Evolutionary conservation across 2,329 filamentous ascomycete species (phyloP).

Genomic region (Fusarium devonianum): DNA sequence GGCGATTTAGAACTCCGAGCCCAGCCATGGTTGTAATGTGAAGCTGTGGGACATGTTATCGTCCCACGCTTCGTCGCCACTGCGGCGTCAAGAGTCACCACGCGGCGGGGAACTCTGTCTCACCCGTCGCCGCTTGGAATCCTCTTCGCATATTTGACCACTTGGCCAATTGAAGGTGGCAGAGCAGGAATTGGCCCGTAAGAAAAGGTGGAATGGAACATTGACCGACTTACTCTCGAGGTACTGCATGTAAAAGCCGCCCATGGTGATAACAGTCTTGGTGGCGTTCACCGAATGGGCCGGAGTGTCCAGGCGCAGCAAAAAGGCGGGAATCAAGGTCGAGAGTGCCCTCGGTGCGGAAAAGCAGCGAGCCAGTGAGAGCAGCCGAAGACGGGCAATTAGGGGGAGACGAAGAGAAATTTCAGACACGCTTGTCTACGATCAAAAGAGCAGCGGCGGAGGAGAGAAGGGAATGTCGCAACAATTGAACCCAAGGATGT

Average conservation of each 20-base stretch:
- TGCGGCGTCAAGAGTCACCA: conserved; percentile 7
- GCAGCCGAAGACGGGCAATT: conserved; percentile 2
- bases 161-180: conserved; percentile 28
- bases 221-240: conserved; percentile 71
- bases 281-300: conserved; percentile 36
- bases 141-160: conserved; percentile 1
- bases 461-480: conserved; percentile 21
- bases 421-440: conserved; percentile 38
- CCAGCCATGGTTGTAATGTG: neutral
- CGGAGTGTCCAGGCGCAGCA: conserved; percentile 12
- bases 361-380: conserved; percentile 12
- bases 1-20: too few species aligned
- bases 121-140: conserved; percentile 12
- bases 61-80: neutral
- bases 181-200: conserved; percentile 27
- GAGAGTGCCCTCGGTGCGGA: conserved; percentile 24
- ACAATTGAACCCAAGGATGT: conserved; percentile 24
- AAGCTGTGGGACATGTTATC: conserved; percentile 3
- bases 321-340: conserved; percentile 35
- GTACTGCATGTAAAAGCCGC: conserved; percentile 75
- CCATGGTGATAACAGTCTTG: conserved; percentile 55
- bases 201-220: conserved; percentile 17
- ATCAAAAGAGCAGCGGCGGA: conserved; percentile 18
- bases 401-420: conserved; percentile 15
- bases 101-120: conserved; percentile 19